Base-by-base conservation (phyloP, 192 early-diverging fungal genomes). In the Geranomyces variabilis region DNA sequence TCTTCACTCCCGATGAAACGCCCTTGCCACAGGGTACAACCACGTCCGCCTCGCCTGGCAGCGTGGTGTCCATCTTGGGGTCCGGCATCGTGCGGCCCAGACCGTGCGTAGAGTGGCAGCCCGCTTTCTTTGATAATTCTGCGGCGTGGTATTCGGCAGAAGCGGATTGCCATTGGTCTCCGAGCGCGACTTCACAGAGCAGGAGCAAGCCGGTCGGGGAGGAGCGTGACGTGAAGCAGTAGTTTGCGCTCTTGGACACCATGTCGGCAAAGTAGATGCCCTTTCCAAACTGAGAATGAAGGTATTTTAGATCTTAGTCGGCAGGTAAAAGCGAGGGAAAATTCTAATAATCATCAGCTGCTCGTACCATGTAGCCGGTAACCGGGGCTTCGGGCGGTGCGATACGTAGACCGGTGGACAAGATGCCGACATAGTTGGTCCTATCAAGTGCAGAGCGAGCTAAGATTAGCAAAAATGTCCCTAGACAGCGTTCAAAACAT, bases 261-360 rank as follows among this genome's bases (percentile, higher is more conserved):
- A 86, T 88, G 77, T 94, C 90, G 5, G 90, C 93, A 76, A 94
- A 94, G 63, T 94, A 94, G 9, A 93, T 81, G 5, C 92, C 93
- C 48, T 91, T 91, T 47, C 92, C 93, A 70, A 94, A 90, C 88
- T 89, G 62, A 86, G 86, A 60, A 26, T 15, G 41, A 10, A 28
- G 55, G 51, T n/a, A n/a, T n/a, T n/a, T n/a, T n/a, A n/a, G n/a
- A n/a, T n/a, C n/a, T n/a, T n/a, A n/a, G n/a, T n/a, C n/a, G n/a
- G n/a, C n/a, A n/a, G 12, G 46, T 47, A 47, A 47, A 19, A 19
- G 10, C 36, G 36, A 41, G 10, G 10, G 36, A 41, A 3, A 41
- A 3, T 3, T 7, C 36, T 3, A 41, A 41, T 3, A 10, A 7
- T 41, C 36, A 10, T 41, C 36, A 41, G 36, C 10, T 41, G 3